Base-by-base conservation (phyloP, 1,139 yeast genomes). In the Taiozyma sp. region DNA sequence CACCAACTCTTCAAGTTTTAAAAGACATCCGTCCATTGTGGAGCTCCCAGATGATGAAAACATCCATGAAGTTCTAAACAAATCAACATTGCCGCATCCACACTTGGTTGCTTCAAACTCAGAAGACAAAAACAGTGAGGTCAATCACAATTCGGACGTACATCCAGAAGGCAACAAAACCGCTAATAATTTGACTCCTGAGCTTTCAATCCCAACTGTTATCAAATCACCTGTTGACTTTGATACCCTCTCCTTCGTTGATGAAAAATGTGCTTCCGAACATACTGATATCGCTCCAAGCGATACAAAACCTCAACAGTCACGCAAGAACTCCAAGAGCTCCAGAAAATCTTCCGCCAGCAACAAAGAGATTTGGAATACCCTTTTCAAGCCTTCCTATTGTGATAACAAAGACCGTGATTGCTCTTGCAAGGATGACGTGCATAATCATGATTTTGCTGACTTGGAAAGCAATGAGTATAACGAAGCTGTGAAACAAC, bases 221-320 rank as follows among this genome's bases (percentile, higher is more conserved):
- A 41, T 60, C 2, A 52, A 49, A n/a, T 46, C 55, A n/a, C 47
- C 43, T 4, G 62, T 53, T 28, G 64, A 62, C 39, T 51, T 63
- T 43, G 66, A 64, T 47, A 46, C 60, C 1, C 46, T 48, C 2
- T 58, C 64, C 2, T 58, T 63, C 40, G 59, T 57, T 0, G 58
- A 62, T 40, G 38, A 48, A 12, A 48, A 48, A 10, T 9, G 40
- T 38, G n/a, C 36, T 4, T 7, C 14, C 5, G 19, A 32, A n/a
- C 16, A 16, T 32, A n/a, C 32, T 14, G 34, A 34, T 23, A 40
- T 23, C 13, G 5, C 14, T 16, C 13, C 43, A 12, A 24, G 12
- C 2, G 29, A 22, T 13, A 4, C 16, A 32, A 6, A 32, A n/a
- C 19, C 36, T 5, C 36, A 2, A 13, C 19, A n/a, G 19, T n/a